A percentile compares a stretch with the other conserved stretches of the same genome.
phyloP scores from a whole-genome alignment of 176 grass and related monocot genomes.

The Aegilops sharonensis region DNA sequence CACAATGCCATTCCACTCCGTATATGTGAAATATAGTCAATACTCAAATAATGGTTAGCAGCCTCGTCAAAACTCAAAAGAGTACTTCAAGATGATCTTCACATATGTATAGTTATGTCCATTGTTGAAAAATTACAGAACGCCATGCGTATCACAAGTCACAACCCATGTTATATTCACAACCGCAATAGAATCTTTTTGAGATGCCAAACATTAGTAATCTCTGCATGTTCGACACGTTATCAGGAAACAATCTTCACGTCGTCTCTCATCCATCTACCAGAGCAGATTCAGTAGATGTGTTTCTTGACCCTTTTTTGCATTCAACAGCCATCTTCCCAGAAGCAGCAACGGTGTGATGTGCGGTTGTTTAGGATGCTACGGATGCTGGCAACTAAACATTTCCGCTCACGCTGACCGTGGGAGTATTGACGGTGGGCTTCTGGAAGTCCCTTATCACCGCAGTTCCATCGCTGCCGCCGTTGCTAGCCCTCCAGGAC shows the following conservation, averaged over 20 bases:
- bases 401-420: neutral
- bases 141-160: neutral
- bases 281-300: neutral
- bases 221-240: neutral
- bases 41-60: too few relatives aligned
- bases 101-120: neutral
- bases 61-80: too few relatives aligned
- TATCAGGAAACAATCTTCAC: neutral
- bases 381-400: neutral
- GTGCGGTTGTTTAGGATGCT: neutral
- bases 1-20: too few relatives aligned
- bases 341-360: neutral
- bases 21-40: too few relatives aligned
- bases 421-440: constrained; percentile 18
- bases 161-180: neutral
- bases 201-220: neutral
- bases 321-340: neutral
- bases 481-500: constrained; percentile 60
- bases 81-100: too few relatives aligned
- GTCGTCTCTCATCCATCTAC: neutral
- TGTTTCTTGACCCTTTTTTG: neutral
- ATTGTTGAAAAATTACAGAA: neutral
- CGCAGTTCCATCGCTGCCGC: constrained; percentile 48
- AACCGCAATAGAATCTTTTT: neutral
- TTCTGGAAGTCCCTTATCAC: constrained; percentile 56